Base-by-base conservation (phyloP, 2,329 filamentous ascomycete genomes). In the Aspergillus bombycis region DNA sequence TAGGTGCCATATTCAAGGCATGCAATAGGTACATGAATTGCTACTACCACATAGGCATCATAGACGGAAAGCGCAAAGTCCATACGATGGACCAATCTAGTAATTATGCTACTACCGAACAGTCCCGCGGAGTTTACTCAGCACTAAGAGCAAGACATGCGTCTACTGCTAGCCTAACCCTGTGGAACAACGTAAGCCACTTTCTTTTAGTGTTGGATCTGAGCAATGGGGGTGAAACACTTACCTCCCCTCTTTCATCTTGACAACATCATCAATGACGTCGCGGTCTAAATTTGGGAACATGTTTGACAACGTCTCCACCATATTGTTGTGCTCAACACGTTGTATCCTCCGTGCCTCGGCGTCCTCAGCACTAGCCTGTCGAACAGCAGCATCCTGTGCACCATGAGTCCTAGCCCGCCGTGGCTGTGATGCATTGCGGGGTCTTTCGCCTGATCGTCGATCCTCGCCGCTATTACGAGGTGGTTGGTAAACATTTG, bases 211-310 rank as follows among this genome's bases (percentile, higher is more conserved):
- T 2, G 23, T 23, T 1, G 16, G 43, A 21, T 60, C 19, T 50
- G 60, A 34, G 41, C 56, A 19, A 16, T 32, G 7, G 6, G 9
- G 16, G 21, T 26, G 41, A 60, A 58, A 86, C 38, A 41, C 91
- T 81, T 78, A 94, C 93, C 92, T 88, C 75, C 95, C 96, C 79
- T 97, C 90, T 80, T 99, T 97, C 81, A 96, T 88, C 76, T 94
- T 89, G 30, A 99, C 95, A 46, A 99, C 95, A 80, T 99, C 95
- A 72, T 94, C 94, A 74, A 99, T 98, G 43, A 99, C 86, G 56
- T 99, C 96, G 72, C 89, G 88, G 77, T 99, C 95, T 57, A 99
- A 82, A 74, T 96, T 93, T 0, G 95, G 95, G 77, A 99, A 99
- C 95, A 99, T 99, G 71, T 93, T 91, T 55, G 92, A 89, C 62